These are phyloP conservation scores for Vitis rotundifolia DNA, from an alignment of 164 flowering plant genomes.

Conservation along the genomic window DNA sequence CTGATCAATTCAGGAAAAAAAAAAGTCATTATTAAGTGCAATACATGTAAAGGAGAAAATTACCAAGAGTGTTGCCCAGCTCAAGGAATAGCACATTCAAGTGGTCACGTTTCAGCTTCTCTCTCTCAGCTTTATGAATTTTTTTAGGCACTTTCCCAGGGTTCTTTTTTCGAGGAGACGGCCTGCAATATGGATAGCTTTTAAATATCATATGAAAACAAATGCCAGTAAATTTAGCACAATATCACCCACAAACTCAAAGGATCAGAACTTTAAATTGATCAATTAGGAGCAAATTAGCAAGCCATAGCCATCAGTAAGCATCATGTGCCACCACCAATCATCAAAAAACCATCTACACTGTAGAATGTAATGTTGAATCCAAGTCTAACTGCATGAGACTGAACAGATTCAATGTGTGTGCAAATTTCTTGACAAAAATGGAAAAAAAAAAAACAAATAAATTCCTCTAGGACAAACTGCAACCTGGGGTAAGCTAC, in stretches of 20 bases:
- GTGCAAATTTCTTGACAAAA: too few relatives aligned
- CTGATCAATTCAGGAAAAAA: not conserved
- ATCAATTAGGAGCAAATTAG: not conserved
- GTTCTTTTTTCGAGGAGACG: constrained; percentile 32
- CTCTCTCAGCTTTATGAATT: constrained; percentile 68
- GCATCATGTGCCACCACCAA: too few relatives aligned
- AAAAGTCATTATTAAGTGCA: not conserved
- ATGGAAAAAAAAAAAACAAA: too few relatives aligned
- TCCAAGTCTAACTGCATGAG: too few relatives aligned
- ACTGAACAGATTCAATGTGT: too few relatives aligned
- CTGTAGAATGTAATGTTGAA: too few relatives aligned
- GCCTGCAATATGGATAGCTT: constrained; percentile 21
- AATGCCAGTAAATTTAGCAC: not conserved
- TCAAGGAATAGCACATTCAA: constrained; percentile 58
- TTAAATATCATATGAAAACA: not conserved
- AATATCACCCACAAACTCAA: too few relatives aligned
- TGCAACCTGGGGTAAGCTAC: too few relatives aligned
- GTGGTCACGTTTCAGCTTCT: constrained; percentile 62
- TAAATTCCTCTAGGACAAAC: too few relatives aligned
- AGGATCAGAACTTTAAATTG: too few relatives aligned
- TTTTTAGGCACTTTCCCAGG: constrained; percentile 48
- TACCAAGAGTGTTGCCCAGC: constrained; percentile 51
- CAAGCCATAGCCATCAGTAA: not conserved
- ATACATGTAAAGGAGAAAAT: constrained; percentile 1
- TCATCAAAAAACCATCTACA: too few relatives aligned